Evolutionary conservation across 2,329 filamentous ascomycete species (phyloP).

Genomic region (Diaporthe batatas): DNA sequence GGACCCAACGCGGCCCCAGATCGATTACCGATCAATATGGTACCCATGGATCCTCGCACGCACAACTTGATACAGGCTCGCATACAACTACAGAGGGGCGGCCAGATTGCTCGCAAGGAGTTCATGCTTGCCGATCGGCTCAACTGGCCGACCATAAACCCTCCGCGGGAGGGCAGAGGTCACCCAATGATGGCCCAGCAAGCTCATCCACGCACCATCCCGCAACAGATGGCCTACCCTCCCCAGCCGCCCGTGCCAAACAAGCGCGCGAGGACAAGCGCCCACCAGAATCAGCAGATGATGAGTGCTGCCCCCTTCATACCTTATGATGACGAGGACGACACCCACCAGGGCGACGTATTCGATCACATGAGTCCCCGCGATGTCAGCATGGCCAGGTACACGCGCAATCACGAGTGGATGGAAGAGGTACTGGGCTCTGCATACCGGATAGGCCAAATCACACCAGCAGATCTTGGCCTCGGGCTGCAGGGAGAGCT

Average conservation of each 20-base stretch:
- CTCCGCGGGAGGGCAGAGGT: constrained; percentile 68
- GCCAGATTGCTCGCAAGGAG: constrained; percentile 88
- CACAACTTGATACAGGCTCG: constrained; percentile 73
- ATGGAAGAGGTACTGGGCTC: constrained; percentile 98
- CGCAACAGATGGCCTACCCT: constrained; percentile 74
- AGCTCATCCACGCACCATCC: constrained; percentile 62
- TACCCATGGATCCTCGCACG: constrained; percentile 73
- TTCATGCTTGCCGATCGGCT: constrained; percentile 92
- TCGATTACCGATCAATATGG: constrained; percentile 76
- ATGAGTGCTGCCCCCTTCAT: constrained; percentile 42
- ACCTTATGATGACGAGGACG: constrained; percentile 88
- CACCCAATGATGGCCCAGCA: constrained; percentile 65
- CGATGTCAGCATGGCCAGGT: constrained; percentile 88
- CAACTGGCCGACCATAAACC: constrained; percentile 89
- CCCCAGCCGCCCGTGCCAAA: constrained; percentile 65
- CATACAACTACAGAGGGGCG: constrained; percentile 77
- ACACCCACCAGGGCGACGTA: constrained; percentile 86
- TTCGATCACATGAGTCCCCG: constrained; percentile 91
- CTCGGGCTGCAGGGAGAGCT: constrained; percentile 88
- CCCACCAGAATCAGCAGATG: constrained; percentile 54
- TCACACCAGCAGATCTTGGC: constrained; percentile 88
- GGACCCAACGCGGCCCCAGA: constrained; percentile 80
- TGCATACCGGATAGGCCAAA: constrained; percentile 86
- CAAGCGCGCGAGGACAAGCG: constrained; percentile 66
- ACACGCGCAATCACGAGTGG: constrained; percentile 97